These are phyloP conservation scores for Rhynchospora tenuis DNA, from an alignment of 176 grass and related monocot genomes.

Conservation along the genomic window DNA sequence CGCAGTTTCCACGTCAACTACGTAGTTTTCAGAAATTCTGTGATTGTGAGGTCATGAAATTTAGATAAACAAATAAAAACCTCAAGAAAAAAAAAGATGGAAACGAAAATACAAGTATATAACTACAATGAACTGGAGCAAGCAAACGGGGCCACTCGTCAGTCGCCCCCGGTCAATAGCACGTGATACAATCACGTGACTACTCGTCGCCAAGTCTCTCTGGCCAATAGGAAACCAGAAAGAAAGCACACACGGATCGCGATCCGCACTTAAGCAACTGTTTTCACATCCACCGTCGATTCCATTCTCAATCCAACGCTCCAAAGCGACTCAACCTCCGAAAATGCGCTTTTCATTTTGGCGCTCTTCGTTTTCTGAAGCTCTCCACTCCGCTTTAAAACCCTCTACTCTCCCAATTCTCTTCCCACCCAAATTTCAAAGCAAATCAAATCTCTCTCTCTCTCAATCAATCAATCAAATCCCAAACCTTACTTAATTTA, in stretches of 20 bases:
- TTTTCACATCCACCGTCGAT: background rate
- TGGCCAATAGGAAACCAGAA: background rate
- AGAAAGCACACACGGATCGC: background rate
- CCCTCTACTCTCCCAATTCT: background rate
- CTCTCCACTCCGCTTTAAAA: background rate
- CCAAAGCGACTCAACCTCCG: background rate
- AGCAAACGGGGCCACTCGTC: too few species aligned
- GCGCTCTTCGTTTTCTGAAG: background rate
- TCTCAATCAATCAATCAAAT: background rate
- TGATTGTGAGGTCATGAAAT: too few species aligned
- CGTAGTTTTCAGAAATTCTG: too few species aligned
- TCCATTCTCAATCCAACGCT: background rate
- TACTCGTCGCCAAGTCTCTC: too few species aligned
- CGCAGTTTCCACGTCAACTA: too few species aligned
- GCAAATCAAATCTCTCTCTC: background rate
- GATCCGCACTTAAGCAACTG: background rate
- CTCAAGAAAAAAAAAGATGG: too few species aligned
- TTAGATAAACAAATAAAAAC: too few species aligned
- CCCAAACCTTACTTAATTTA: background rate
- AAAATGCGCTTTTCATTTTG: background rate
- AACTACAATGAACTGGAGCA: too few species aligned
- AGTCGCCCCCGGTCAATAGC: too few species aligned
- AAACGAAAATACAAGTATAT: too few species aligned
- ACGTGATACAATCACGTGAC: too few species aligned
- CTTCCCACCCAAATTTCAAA: background rate